Evolutionary conservation across 2,329 filamentous ascomycete genomes (phyloP).

Genomic region (Ophiostoma australiae): DNA sequence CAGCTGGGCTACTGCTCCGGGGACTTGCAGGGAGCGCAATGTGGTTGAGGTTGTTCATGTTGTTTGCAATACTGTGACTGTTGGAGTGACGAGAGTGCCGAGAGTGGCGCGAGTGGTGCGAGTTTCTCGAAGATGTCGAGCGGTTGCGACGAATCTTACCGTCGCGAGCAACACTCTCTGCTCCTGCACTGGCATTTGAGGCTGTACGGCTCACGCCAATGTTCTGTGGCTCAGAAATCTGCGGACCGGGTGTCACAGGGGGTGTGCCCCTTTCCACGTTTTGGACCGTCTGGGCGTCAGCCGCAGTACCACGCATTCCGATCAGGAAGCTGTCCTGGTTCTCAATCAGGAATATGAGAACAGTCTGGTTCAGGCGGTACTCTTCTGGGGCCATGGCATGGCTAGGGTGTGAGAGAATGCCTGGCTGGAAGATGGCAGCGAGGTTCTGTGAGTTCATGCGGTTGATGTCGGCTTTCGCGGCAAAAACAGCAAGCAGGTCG

Average conservation of each 20-base stretch:
- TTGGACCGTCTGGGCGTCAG: conserved; percentile 71
- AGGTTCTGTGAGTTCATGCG: conserved; percentile 93
- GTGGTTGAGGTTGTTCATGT: conserved; percentile 17
- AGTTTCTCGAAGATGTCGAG: conserved; percentile 86
- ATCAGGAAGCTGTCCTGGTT: conserved; percentile 98
- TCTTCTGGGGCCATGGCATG: conserved; percentile 95
- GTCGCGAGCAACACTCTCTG: conserved; percentile 78
- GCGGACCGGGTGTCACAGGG: conserved; percentile 38
- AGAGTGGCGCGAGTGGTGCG: conserved; percentile 65
- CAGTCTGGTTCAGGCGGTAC: conserved; percentile 92
- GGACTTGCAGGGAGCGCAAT: conserved; percentile 63
- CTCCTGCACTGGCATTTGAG: conserved; percentile 83
- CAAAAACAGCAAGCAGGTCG: conserved; percentile 91
- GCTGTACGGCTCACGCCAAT: conserved; percentile 66
- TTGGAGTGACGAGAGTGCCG: conserved; percentile 69
- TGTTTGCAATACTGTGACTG: conserved; percentile 45
- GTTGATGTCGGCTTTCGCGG: conserved; percentile 93
- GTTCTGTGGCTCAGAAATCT: conserved; percentile 42
- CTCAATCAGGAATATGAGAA: conserved; percentile 95
- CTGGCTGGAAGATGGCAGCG: conserved; percentile 95
- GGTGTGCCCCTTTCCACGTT: conserved; percentile 66
- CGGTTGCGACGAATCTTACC: conserved; percentile 79
- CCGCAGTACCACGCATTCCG: conserved; percentile 97
- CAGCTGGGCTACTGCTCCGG: conserved; percentile 57
- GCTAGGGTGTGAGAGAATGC: conserved; percentile 85